These are phyloP conservation scores for Sicyos edulis DNA, from an alignment of 306 rosid species.

Conservation along the genomic window DNA sequence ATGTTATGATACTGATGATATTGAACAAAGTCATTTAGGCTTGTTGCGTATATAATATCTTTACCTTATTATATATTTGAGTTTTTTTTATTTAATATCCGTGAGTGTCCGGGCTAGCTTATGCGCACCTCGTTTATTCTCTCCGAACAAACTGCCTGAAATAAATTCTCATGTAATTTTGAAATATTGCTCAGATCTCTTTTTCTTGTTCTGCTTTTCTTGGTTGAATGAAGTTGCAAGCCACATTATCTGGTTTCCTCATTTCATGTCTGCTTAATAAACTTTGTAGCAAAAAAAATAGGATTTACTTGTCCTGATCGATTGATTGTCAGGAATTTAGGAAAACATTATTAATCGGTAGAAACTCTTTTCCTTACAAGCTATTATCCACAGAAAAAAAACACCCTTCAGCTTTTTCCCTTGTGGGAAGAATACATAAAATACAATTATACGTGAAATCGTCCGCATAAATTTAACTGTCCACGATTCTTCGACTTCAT, in stretches of 20 bases:
- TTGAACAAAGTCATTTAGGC: neutral
- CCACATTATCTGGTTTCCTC: neutral
- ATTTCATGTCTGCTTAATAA: neutral
- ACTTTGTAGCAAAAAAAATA: neutral
- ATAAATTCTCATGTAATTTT: no score
- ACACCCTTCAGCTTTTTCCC: neutral
- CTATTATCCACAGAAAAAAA: neutral
- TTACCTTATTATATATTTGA: neutral
- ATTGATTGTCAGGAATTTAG: neutral
- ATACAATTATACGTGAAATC: constrained; percentile 2
- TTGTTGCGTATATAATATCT: neutral
- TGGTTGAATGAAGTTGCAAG: neutral
- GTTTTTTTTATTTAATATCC: no score
- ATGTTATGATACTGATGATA: neutral
- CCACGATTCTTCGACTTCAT: neutral
- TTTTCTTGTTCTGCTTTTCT: neutral
- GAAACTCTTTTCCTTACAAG: neutral
- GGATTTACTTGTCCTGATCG: neutral
- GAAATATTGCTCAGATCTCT: neutral
- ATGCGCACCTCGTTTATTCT: no score
- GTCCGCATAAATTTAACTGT: neutral
- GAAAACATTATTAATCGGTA: neutral
- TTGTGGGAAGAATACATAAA: neutral
- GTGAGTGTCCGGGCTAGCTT: no score
- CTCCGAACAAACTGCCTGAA: no score